Evolutionary conservation across 192 early-diverging fungal species (phyloP), one percentile per base, ranked within the genome.

Genomic region (Geosiphon pyriformis): DNA sequence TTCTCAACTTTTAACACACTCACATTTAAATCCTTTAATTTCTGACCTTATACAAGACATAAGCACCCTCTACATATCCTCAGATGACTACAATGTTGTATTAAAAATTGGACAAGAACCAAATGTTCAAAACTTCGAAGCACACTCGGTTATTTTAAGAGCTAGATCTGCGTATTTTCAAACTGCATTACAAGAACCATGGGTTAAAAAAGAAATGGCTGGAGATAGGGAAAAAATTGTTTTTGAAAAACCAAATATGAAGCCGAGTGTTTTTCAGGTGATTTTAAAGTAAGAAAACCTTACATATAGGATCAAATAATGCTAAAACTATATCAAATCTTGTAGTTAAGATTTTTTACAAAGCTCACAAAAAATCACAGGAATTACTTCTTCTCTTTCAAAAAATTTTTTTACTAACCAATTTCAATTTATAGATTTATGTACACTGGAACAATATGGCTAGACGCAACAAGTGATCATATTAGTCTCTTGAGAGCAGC

Each of bases 161-260:
- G 61, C 61, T 47, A 63, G 42, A 18, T 63, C 61, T 10, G 26
- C 61, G 25, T 63, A 63, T 51, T 63, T 63, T 50, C 2, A 49
- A 11, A 3, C 48, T n/a, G 61, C 61, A n/a, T 63, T 63, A 50
- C 50, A 37, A 50, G 30, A 4, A 32, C 47, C 31, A 30, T 63
- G 61, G 61, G 61, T 33, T 18, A 47, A 50, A 15, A 63, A 47
- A 50, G 42, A 26, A 22, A n/a, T n/a, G n/a, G n/a, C n/a, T n/a
- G 61, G 48, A 26, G 17, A 63, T 8, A n/a, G n/a, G n/a, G n/a
- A n/a, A n/a, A 50, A 30, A 8, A 49, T 63, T 31, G 15, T 20
- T 29, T 63, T 63, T 63, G 30, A 63, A 33, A 63, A 63, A 49
- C 46, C 61, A n/a, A 63, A 63, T 33, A 63, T 63, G 31, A 50